Conservation (phyloP, 768 basidiomycete genomes). For the Mycena pura region DNA sequence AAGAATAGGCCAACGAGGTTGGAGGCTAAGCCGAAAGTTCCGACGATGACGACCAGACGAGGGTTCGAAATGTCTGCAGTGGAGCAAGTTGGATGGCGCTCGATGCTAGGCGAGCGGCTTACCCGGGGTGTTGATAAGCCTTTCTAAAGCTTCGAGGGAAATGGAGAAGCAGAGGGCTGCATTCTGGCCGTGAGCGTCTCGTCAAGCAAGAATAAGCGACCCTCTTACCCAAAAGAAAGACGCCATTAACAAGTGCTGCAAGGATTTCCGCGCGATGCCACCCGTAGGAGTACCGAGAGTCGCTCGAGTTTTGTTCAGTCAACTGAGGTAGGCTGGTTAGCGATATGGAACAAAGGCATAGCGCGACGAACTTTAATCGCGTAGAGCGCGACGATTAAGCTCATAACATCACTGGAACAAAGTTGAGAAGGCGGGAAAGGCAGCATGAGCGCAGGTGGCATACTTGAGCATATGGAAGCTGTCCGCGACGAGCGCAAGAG, state of each 20-base stretch:
- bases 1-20: constrained; percentile 94
- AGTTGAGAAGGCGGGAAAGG: constrained; percentile 9
- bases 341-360: constrained; percentile 13
- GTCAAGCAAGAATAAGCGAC: background rate
- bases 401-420: constrained; percentile 87
- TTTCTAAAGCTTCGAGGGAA: constrained; percentile 86
- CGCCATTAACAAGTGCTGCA: constrained; percentile 94
- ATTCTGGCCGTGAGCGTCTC: background rate
- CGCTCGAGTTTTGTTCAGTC: constrained; percentile 60
- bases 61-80: constrained; percentile 86
- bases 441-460: constrained; percentile 32
- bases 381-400: constrained; percentile 92
- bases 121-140: constrained; percentile 90
- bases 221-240: constrained; percentile 74
- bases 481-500: constrained; percentile 94
- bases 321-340: constrained; percentile 51
- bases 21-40: constrained; percentile 85
- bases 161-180: constrained; percentile 94
- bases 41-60: constrained; percentile 87
- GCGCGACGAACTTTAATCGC: constrained; percentile 73
- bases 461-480: constrained; percentile 99
- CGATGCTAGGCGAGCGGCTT: constrained; percentile 24
- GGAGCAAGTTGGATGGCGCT: constrained; percentile 6
- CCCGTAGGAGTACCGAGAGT: constrained; percentile 93
- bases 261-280: constrained; percentile 98